Conservation (phyloP, 148 eudicot genomes). For the Chenopodium berlandieri region DNA sequence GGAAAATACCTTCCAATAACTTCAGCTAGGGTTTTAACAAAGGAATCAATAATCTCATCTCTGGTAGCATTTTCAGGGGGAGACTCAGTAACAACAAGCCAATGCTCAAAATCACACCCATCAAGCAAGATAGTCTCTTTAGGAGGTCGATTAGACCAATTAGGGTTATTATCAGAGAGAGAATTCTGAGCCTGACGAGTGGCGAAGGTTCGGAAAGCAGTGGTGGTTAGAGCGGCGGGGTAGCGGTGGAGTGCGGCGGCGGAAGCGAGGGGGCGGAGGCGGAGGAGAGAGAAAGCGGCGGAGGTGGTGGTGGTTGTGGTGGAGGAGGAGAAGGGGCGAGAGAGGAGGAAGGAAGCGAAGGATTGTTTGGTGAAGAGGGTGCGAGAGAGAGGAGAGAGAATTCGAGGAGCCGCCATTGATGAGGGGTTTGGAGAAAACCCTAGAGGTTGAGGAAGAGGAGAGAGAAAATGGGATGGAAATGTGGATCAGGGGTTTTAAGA, state of each 20-base stretch:
- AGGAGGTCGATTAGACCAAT: conserved; percentile 82
- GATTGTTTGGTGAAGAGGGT: conserved; percentile 33
- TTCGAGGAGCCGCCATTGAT: conserved; percentile 48
- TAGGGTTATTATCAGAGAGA: conserved; percentile 62
- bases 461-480: background rate
- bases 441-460: conserved; percentile 7
- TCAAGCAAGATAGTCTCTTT: conserved; percentile 87
- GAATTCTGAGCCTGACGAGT: conserved; percentile 46
- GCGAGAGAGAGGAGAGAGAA: conserved; percentile 34
- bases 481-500: conserved; percentile 9
- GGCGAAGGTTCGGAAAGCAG: conserved; percentile 20
- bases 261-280: conserved; percentile 15
- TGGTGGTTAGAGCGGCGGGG: conserved; percentile 25
- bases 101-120: conserved; percentile 92
- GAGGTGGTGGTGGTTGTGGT: conserved; percentile 14
- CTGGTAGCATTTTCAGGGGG: conserved; percentile 39
- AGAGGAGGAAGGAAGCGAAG: conserved; percentile 29
- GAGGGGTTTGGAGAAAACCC: conserved; percentile 26
- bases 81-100: conserved; percentile 41
- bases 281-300: conserved; percentile 34
- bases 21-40: conserved; percentile 37
- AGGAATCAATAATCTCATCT: conserved; percentile 40
- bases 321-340: conserved; percentile 38
- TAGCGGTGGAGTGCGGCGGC: conserved; percentile 22
- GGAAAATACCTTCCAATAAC: conserved; percentile 39